Base-by-base conservation (phyloP, 2,329 filamentous ascomycete species). In the Talaromyces funiculosus region DNA sequence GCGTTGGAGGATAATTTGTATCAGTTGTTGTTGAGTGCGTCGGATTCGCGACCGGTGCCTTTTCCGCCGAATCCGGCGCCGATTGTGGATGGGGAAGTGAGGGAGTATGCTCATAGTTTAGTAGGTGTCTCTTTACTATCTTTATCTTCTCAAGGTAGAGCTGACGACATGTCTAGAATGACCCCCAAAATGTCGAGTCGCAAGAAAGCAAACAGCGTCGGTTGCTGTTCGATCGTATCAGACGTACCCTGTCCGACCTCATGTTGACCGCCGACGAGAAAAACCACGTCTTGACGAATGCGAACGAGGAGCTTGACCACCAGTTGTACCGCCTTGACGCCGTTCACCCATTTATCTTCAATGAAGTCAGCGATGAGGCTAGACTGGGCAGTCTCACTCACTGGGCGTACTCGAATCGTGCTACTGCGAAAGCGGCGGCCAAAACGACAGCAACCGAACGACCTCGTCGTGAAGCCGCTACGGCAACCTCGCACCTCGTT, bases 251-350 rank as follows among this genome's bases (percentile, higher is more conserved):
- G 57, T 85, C 88, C 65, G 89, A 92, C 67, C 89, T 97, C 81
- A 85, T 97, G 47, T 86, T 91, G 53, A 93, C 92, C 1, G 83
- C 97, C 38, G 94, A 99, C 71, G 94, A 99, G 77, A 99, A 99
- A 78, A 96, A 97, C 67, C 92, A 97, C 67, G 94, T 99, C 67
- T 89, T 97, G 60, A 89, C 90, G 38, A 95, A 93, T 16, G 93
- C 94, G 59, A 94, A 93, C 68, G 90, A 96, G 67, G 90, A 92
- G 49, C 84, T 97, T 12, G 86, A 90, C 65, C 90, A 90, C 71
- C 92, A 97, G 70, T 82, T 97, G 37, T 80, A 84, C 62, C 90
- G 95, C 57, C 86, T 97, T 70, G 90, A 96, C 71, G 88, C 90
- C 67, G 88, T 95, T 33, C 96, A 90, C 82, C 88, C 91, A 20